Conservation (phyloP, 768 basidiomycete genomes). For the Gloeophyllum trabeum region DNA sequence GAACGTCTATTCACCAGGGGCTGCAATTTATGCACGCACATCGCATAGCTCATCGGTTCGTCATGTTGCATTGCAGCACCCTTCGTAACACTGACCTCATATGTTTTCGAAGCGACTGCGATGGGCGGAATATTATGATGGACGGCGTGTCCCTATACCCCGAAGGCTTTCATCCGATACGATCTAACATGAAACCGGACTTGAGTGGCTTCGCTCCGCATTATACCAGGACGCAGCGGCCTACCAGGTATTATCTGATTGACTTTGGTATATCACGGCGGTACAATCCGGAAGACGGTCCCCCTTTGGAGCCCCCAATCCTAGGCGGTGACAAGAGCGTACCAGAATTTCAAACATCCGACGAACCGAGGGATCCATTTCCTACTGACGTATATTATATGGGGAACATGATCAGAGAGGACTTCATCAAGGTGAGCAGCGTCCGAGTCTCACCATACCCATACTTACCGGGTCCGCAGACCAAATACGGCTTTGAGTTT, state of each 20-base stretch:
- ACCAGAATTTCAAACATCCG: slow-evolving; percentile 8
- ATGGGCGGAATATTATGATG: slow-evolving; percentile 9
- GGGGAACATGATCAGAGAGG: slow-evolving; percentile 8
- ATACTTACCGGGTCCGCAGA: slow-evolving; percentile 6
- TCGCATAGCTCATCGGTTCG: slow-evolving; percentile 25
- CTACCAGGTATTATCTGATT: slow-evolving; percentile 15
- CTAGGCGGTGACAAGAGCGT: slow-evolving; percentile 11
- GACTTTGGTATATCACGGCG: slow-evolving; percentile 12
- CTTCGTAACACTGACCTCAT: neutral
- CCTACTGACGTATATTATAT: slow-evolving; percentile 11
- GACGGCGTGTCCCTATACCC: slow-evolving; percentile 3
- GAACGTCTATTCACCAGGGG: slow-evolving; percentile 13
- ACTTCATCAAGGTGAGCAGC: slow-evolving; percentile 5
- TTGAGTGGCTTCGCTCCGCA: slow-evolving; percentile 3
- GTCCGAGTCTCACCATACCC: neutral
- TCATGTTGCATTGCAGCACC: neutral
- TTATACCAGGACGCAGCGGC: slow-evolving; percentile 12
- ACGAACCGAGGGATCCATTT: slow-evolving; percentile 2
- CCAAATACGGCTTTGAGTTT: slow-evolving; percentile 12
- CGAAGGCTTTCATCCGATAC: slow-evolving; percentile 6
- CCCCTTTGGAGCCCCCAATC: slow-evolving; percentile 4
- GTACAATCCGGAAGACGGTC: slow-evolving; percentile 2
- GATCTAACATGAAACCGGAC: neutral
- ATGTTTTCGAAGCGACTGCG: slow-evolving; percentile 6
- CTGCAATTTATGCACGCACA: slow-evolving; percentile 26